Evolutionary conservation across 2,329 filamentous ascomycete genomes (phyloP).

Genomic region (Proliferodiscus dingleyae): DNA sequence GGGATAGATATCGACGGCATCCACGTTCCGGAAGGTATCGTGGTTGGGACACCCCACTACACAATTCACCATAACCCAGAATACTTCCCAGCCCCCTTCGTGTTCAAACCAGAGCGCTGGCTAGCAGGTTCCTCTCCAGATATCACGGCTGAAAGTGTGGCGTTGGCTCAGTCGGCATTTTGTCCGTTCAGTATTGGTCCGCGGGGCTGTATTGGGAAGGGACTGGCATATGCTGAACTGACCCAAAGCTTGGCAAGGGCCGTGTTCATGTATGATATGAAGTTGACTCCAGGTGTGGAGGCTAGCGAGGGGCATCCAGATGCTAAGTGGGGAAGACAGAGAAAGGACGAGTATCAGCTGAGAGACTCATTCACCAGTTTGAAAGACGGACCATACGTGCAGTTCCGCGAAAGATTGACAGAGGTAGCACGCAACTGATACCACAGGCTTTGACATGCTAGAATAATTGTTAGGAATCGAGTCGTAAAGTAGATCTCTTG

Average conservation of each 20-base stretch:
- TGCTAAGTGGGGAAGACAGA: constrained; percentile 50
- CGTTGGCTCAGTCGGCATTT: constrained; percentile 17
- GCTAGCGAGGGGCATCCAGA: constrained; percentile 47
- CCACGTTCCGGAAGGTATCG: constrained; percentile 36
- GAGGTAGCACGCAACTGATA: background rate
- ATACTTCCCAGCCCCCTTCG: constrained; percentile 39
- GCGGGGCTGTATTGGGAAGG: constrained; percentile 26
- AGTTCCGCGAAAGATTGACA: constrained; percentile 43
- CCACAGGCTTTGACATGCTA: background rate
- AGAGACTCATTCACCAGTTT: constrained; percentile 68
- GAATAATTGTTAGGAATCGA: too few relatives aligned
- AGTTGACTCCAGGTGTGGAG: constrained; percentile 32
- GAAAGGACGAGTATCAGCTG: constrained; percentile 60
- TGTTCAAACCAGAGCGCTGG: constrained; percentile 43
- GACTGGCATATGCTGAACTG: constrained; percentile 23
- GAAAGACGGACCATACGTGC: constrained; percentile 66
- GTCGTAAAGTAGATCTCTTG: too few relatives aligned
- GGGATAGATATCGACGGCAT: constrained; percentile 25
- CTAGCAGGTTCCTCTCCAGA: constrained; percentile 21
- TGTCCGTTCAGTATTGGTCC: constrained; percentile 25
- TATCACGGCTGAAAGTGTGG: background rate
- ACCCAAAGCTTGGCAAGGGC: constrained; percentile 20
- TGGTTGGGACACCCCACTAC: constrained; percentile 41
- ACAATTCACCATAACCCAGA: constrained; percentile 40
- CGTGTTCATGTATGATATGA: constrained; percentile 23